Evolutionary conservation across 129 eudicot species (phyloP).

Genomic region (Flaveria robusta): DNA sequence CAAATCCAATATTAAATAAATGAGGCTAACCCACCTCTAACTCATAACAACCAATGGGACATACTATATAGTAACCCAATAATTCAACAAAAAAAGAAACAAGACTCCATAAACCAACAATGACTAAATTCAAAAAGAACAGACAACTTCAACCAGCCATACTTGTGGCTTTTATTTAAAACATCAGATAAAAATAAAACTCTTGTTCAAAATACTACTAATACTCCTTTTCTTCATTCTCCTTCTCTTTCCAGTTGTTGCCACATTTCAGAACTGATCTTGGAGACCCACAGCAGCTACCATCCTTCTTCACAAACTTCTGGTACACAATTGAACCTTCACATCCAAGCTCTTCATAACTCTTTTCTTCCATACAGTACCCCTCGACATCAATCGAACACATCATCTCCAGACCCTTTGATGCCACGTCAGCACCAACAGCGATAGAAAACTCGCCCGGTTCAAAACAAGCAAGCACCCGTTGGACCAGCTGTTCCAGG

Average conservation of each 20-base stretch:
- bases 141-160: neutral
- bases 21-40: conserved; percentile 15
- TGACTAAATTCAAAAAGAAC: neutral
- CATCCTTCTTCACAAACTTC: conserved; percentile 54
- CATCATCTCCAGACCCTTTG: conserved; percentile 30
- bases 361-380: conserved; percentile 48
- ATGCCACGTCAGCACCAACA: conserved; percentile 47
- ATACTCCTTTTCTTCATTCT: conserved; percentile 60
- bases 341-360: conserved; percentile 58
- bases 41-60: neutral
- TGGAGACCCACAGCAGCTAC: conserved; percentile 58
- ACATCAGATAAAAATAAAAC: neutral
- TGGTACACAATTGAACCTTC: conserved; percentile 65
- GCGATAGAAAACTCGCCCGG: conserved; percentile 81
- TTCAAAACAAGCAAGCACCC: conserved; percentile 75
- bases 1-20: neutral
- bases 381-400: conserved; percentile 48
- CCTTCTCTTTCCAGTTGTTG: conserved; percentile 58
- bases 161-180: conserved; percentile 27
- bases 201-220: no score
- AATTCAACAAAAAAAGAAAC: neutral
- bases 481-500: conserved; percentile 46
- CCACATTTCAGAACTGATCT: conserved; percentile 57
- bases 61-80: neutral
- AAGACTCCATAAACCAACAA: neutral